Percentiles rank a stretch among this genome's conserved stretches.
phyloP scores from a whole-genome alignment of 1,284 basidiomycete genomes.

The Inonotus obliquus region DNA sequence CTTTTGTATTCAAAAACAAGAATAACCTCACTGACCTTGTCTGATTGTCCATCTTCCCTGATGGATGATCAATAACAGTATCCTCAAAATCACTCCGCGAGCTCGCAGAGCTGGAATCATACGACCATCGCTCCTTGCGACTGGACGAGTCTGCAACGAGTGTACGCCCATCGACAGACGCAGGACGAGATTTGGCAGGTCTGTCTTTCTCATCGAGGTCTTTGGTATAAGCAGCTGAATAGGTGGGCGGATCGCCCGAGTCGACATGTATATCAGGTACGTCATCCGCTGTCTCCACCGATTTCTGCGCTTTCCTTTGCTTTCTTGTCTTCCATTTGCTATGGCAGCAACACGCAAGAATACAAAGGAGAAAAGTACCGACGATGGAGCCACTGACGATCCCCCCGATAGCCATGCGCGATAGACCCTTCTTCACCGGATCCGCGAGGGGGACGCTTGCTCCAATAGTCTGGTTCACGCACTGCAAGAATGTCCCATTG shows the following conservation, averaged over 20 bases:
- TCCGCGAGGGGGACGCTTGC: slow-evolving; percentile 14
- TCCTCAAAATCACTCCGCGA: background rate
- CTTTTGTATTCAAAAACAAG: background rate
- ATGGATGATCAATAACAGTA: background rate
- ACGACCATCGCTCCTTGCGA: background rate
- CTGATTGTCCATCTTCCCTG: background rate
- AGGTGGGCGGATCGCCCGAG: background rate
- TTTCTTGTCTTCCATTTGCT: background rate
- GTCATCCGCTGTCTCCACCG: background rate
- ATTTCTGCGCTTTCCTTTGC: background rate
- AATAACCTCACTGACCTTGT: background rate
- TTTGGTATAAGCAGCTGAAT: background rate
- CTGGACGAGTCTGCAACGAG: background rate
- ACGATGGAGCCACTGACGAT: slow-evolving; percentile 1
- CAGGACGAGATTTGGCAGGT: background rate
- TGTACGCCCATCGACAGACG: background rate
- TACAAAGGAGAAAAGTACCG: background rate
- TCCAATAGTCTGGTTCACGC: slow-evolving; percentile 19
- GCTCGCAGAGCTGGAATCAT: background rate
- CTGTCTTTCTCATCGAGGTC: background rate
- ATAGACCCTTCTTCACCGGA: background rate
- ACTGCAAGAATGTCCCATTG: slow-evolving; percentile 20
- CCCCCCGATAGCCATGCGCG: background rate
- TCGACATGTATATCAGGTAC: background rate
- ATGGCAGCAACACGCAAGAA: background rate